Evolutionary conservation across 164 flowering plant species (phyloP), one percentile per base, ranked within the genome.

Genomic region (Aristolochia contorta): DNA sequence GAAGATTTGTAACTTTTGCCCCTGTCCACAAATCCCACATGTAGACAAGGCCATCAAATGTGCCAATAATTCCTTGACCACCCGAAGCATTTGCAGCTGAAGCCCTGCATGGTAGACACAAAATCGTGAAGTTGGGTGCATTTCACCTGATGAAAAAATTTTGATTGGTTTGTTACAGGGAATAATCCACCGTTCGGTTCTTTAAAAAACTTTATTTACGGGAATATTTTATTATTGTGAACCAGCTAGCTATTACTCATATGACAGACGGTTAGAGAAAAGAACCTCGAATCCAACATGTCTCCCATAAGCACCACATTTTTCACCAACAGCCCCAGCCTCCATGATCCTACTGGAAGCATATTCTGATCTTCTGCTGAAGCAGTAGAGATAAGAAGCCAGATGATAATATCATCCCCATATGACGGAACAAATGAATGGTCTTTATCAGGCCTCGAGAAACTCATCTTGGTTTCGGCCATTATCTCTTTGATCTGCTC

Each of bases 11-110:
- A 54, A 84, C 64, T 67, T 74, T 84, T 10, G 16, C 56, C 63
- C 97, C 99, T 23, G 95, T 79, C 8, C 85, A 68, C 66, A 94
- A 56, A 47, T 88, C 89, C 93, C 96, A 94, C 68, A 78, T 63
- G 62, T 84, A 83, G 24, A 87, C 83, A 22, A 67, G 80, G 59
- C 99, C 99, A 52, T 84, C 86, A 55, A 16, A 7, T 51, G 85
- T 88, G 50, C 89, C 95, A 25, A 84, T 70, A 56, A 91, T 74
- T 59, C 97, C 97, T 60, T 60, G 69, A 64, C 83, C 89, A 67
- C 71, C 70, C 37, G 76, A 73, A 66, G 77, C 74, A 58, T 83
- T 78, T 63, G 79, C 63, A 7, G 78, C 74, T 51, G 82, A 64
- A 64, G 85, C 83, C 67, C 99, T 94, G 82, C 75, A 74, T 7